A percentile compares a stretch with the other conserved stretches of the same genome.
These are phyloP conservation scores for Scutellaria baicalensis DNA, from an alignment of 257 asterid species.

Conservation along the genomic window DNA sequence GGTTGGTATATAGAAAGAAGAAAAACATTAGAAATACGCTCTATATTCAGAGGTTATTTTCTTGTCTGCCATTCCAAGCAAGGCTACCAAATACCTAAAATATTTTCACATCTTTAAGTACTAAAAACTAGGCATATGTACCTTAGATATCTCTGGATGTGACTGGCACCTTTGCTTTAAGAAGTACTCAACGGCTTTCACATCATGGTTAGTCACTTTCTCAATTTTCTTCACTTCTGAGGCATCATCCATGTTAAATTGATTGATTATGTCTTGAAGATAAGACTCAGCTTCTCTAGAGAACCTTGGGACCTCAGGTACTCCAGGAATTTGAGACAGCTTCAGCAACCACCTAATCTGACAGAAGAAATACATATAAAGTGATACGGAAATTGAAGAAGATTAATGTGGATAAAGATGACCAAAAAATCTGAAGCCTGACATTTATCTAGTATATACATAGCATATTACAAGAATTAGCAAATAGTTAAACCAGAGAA, in stretches of 20 bases:
- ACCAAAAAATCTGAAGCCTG: not conserved
- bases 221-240: constrained; percentile 44
- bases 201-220: constrained; percentile 53
- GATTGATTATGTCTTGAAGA: constrained; percentile 48
- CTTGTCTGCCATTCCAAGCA: not conserved
- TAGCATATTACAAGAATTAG: not conserved
- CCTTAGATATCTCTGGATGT: constrained; percentile 73
- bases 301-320: constrained; percentile 71
- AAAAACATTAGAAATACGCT: not conserved
- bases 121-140: constrained; percentile 1
- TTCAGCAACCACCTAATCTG: constrained; percentile 84
- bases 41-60: not conserved
- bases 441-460: not conserved
- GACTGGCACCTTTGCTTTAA: constrained; percentile 51
- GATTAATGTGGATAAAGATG: not conserved
- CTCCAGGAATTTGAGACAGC: constrained; percentile 62
- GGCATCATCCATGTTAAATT: constrained; percentile 45
- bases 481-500: not conserved
- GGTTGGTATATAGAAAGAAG: not conserved
- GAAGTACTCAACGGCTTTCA: constrained; percentile 54
- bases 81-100: not conserved
- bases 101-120: not conserved
- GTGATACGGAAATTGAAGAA: not conserved
- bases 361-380: constrained; percentile 2
- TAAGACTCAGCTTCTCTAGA: constrained; percentile 53